These are phyloP conservation scores for Colletotrichum tropicicola DNA, from an alignment of 2,329 filamentous ascomycete species.

Conservation along the genomic window DNA sequence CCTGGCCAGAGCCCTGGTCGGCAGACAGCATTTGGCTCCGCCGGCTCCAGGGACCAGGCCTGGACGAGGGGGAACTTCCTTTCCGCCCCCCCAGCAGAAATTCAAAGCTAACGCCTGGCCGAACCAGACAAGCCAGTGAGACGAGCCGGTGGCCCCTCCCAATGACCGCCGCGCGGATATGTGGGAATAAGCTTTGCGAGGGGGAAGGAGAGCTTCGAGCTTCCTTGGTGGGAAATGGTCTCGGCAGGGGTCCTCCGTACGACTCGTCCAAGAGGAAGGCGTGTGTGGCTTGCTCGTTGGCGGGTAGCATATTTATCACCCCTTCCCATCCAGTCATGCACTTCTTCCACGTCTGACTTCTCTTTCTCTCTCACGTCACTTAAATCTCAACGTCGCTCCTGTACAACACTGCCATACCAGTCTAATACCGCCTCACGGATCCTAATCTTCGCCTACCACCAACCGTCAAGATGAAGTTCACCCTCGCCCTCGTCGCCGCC, in stretches of 20 bases:
- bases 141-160: background rate
- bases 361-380: background rate
- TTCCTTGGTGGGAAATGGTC: background rate
- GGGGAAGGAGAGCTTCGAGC: background rate
- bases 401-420: background rate
- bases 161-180: conserved; percentile 2
- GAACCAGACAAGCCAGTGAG: too few species aligned
- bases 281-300: conserved; percentile 1
- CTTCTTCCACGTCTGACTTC: background rate
- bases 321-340: conserved; percentile 3
- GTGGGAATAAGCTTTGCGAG: conserved; percentile 26
- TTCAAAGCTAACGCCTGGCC: conserved; percentile 6
- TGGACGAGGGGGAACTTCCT: background rate
- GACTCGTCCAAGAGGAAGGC: background rate
- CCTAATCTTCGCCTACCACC: conserved; percentile 4
- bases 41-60: background rate
- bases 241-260: conserved; percentile 15
- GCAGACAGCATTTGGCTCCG: background rate
- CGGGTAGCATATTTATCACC: conserved; percentile 21
- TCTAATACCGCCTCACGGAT: background rate
- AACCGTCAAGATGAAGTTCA: conserved; percentile 50
- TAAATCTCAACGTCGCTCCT: conserved; percentile 3
- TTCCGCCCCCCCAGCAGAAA: background rate
- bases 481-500: conserved; percentile 42
- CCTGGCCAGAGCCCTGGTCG: conserved; percentile 4